Percentiles rank a stretch among this genome's conserved stretches.
Evolutionary conservation across 495 filamentous ascomycete genomes (phyloP).

Genomic region (Penicillium bialowiezense): DNA sequence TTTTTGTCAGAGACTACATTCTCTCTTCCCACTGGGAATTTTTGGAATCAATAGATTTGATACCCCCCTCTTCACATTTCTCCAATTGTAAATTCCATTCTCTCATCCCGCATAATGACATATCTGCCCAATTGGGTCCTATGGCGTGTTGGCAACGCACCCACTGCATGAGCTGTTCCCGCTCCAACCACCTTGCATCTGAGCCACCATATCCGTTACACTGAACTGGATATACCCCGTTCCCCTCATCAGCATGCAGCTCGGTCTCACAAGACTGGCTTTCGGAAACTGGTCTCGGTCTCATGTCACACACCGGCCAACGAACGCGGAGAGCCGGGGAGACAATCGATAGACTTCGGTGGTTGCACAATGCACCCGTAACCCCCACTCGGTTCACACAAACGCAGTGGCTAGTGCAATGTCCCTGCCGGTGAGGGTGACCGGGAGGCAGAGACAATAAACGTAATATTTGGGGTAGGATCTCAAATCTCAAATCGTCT

Average conservation of each 20-base stretch:
- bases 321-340: background rate
- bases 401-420: too few relatives aligned
- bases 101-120: background rate
- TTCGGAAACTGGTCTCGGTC: background rate
- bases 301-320: background rate
- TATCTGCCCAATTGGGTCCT: too few relatives aligned
- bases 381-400: background rate
- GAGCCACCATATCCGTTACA: too few relatives aligned
- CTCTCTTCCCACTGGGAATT: background rate
- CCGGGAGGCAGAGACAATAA: background rate
- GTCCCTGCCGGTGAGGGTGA: too few relatives aligned
- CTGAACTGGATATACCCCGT: background rate
- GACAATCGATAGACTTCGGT: background rate
- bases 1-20: slow-evolving; percentile 5
- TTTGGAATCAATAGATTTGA: slow-evolving; percentile 31
- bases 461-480: background rate
- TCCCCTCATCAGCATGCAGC: background rate
- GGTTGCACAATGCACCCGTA: background rate
- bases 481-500: slow-evolving; percentile 28
- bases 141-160: too few relatives aligned
- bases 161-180: too few relatives aligned
- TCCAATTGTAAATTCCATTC: background rate
- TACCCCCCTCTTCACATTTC: slow-evolving; percentile 16
- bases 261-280: too few relatives aligned
- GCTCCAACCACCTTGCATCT: too few relatives aligned